Conservation (phyloP, 768 basidiomycete genomes). For the Macrolepiota fuliginosa region DNA sequence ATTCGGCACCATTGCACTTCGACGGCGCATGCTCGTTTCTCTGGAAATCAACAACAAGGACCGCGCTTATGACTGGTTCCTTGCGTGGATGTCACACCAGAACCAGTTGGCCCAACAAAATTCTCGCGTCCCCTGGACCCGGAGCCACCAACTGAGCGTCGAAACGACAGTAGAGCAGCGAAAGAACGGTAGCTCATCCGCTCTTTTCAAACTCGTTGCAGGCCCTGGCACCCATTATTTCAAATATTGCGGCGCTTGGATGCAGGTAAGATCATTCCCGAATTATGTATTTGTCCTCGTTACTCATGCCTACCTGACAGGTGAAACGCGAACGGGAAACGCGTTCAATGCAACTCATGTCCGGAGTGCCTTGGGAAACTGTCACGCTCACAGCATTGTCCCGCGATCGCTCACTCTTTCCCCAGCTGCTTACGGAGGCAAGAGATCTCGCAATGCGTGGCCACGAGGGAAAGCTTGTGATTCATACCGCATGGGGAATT, state of each 20-base stretch:
- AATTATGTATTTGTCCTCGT: constrained; percentile 2
- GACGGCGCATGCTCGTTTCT: constrained; percentile 88
- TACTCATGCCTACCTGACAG: constrained; percentile 37
- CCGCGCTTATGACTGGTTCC: constrained; percentile 93
- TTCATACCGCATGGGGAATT: constrained; percentile 94
- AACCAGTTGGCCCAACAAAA: constrained; percentile 25
- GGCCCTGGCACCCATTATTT: constrained; percentile 95
- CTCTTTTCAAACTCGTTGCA: constrained; percentile 90
- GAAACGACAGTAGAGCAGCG: constrained; percentile 88
- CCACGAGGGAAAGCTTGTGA: constrained; percentile 92
- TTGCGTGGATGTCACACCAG: constrained; percentile 91
- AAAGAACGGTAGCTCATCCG: constrained; percentile 88
- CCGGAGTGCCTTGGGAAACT: constrained; percentile 96
- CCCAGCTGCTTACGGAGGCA: constrained; percentile 82
- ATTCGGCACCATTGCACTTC: constrained; percentile 71
- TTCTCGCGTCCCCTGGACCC: constrained; percentile 45
- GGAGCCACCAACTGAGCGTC: constrained; percentile 92
- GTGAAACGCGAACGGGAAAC: constrained; percentile 94
- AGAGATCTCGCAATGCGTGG: constrained; percentile 80
- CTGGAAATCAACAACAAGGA: constrained; percentile 97
- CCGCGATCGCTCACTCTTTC: constrained; percentile 78
- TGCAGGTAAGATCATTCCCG: constrained; percentile 62
- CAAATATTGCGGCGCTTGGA: constrained; percentile 88
- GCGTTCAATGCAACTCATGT: constrained; percentile 86
- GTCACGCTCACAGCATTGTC: constrained; percentile 92